Evolutionary conservation across 352 stramenopile species (phyloP).

Genomic region (Pythium periplocum): DNA sequence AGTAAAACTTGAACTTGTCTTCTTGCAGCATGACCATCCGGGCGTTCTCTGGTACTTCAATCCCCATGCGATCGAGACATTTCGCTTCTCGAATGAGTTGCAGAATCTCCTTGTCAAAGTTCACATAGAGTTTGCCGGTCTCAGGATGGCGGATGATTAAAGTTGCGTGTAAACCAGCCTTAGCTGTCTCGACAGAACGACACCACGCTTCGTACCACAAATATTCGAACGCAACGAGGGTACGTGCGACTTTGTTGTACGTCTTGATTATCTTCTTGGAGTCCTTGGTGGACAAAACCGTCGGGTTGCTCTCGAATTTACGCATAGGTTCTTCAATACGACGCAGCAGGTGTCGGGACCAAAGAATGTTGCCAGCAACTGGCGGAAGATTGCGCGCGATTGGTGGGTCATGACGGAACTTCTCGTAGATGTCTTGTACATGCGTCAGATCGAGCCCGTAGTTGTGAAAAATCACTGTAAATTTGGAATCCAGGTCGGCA

Average conservation of each 20-base stretch:
- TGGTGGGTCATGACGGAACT: conserved; percentile 77
- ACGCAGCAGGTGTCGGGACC: conserved; percentile 75
- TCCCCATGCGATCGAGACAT: conserved; percentile 76
- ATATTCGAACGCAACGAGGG: conserved; percentile 88
- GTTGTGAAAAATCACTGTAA: conserved; percentile 90
- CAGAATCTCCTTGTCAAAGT: conserved; percentile 87
- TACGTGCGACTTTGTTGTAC: conserved; percentile 88
- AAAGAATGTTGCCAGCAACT: conserved; percentile 84
- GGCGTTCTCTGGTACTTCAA: conserved; percentile 78
- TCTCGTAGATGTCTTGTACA: conserved; percentile 85
- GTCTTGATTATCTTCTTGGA: conserved; percentile 89
- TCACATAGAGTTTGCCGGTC: conserved; percentile 72
- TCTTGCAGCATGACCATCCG: conserved; percentile 84
- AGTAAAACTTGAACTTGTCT: conserved; percentile 86
- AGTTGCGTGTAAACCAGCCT: conserved; percentile 73
- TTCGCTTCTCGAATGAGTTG: conserved; percentile 85
- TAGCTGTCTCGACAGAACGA: conserved; percentile 68
- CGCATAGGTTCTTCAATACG: conserved; percentile 88
- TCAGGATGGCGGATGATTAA: conserved; percentile 82
- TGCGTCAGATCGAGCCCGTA: conserved; percentile 85
- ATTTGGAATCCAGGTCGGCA: conserved; percentile 84
- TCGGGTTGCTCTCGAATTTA: conserved; percentile 83
- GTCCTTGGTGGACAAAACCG: conserved; percentile 81
- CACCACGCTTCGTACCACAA: conserved; percentile 88
- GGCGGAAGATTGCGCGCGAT: conserved; percentile 77